These are phyloP conservation scores for Ganoderma resinaceum DNA, from an alignment of 1,284 basidiomycete genomes.

Conservation along the genomic window DNA sequence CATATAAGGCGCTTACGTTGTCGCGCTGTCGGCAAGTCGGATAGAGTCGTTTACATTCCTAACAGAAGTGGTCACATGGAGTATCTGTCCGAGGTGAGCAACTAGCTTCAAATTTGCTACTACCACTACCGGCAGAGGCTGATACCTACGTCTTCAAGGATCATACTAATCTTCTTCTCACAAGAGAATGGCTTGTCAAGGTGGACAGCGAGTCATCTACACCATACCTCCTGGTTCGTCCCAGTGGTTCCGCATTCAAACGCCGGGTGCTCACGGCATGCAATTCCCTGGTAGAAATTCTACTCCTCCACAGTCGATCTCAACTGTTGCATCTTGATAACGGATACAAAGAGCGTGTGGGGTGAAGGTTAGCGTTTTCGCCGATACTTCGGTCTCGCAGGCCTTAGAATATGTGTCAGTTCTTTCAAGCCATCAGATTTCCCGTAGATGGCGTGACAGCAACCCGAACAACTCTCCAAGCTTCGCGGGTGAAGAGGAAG, in stretches of 20 bases:
- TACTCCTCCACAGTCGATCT: slow-evolving; percentile 59
- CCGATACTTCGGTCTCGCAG: background rate
- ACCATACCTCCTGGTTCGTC: slow-evolving; percentile 74
- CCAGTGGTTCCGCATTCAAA: slow-evolving; percentile 17
- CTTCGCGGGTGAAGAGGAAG: slow-evolving; percentile 46
- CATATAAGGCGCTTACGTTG: slow-evolving; percentile 1
- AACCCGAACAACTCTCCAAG: slow-evolving; percentile 43
- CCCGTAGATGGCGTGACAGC: slow-evolving; percentile 69
- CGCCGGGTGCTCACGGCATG: slow-evolving; percentile 6
- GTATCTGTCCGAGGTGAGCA: slow-evolving; percentile 61
- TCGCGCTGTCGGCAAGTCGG: slow-evolving; percentile 13
- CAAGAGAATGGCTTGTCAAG: slow-evolving; percentile 77
- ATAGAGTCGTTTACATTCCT: background rate
- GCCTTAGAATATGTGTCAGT: slow-evolving; percentile 46
- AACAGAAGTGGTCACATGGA: slow-evolving; percentile 42
- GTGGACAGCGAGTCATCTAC: slow-evolving; percentile 61
- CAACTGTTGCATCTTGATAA: slow-evolving; percentile 66
- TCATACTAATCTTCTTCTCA: slow-evolving; percentile 58
- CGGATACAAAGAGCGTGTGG: slow-evolving; percentile 79
- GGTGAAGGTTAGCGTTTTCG: slow-evolving; percentile 61
- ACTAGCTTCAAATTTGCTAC: slow-evolving; percentile 20
- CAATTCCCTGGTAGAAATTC: slow-evolving; percentile 57
- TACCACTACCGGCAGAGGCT: slow-evolving; percentile 10
- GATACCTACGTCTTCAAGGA: slow-evolving; percentile 49
- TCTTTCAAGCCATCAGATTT: slow-evolving; percentile 62